Conservation (phyloP, 768 basidiomycete genomes). For the Psilocybe cubensis region DNA sequence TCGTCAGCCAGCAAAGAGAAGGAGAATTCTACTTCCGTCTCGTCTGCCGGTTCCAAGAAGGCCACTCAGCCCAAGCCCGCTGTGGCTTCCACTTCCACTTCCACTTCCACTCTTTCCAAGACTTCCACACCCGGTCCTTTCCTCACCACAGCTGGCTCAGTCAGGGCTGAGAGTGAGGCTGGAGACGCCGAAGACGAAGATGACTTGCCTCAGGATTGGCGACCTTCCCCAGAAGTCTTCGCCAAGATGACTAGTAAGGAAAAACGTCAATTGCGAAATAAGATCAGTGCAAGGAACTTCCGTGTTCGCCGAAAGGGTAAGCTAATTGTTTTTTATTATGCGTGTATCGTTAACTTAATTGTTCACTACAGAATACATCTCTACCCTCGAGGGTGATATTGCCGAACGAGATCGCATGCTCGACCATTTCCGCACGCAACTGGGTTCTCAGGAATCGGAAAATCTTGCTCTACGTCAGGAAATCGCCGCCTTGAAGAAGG, state of each 20-base stretch:
- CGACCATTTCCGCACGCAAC: constrained; percentile 82
- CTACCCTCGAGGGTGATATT: constrained; percentile 91
- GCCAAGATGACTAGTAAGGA: constrained; percentile 95
- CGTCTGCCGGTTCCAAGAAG: constrained; percentile 23
- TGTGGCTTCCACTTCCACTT: constrained; percentile 12
- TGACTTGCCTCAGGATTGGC: constrained; percentile 76
- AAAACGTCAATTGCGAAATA: constrained; percentile 95
- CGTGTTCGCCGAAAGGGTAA: constrained; percentile 91
- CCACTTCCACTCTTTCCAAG: constrained; percentile 14
- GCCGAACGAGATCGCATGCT: constrained; percentile 91
- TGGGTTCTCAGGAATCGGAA: constrained; percentile 79
- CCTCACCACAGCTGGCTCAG: constrained; percentile 19
- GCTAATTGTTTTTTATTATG: constrained; percentile 21
- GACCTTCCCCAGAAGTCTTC: constrained; percentile 90
- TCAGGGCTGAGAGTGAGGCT: constrained; percentile 28
- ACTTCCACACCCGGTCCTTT: constrained; percentile 20
- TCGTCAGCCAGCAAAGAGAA: constrained; percentile 33
- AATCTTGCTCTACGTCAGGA: constrained; percentile 84
- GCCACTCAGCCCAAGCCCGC: constrained; percentile 12
- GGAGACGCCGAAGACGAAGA: constrained; percentile 50
- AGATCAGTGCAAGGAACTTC: constrained; percentile 95
- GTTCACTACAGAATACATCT: constrained; percentile 79
- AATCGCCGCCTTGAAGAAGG: constrained; percentile 72
- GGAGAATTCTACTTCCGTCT: constrained; percentile 30
- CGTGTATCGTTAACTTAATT: constrained; percentile 8